Conservation (phyloP, 2,329 filamentous ascomycete species). For the Xylariales sp. region DNA sequence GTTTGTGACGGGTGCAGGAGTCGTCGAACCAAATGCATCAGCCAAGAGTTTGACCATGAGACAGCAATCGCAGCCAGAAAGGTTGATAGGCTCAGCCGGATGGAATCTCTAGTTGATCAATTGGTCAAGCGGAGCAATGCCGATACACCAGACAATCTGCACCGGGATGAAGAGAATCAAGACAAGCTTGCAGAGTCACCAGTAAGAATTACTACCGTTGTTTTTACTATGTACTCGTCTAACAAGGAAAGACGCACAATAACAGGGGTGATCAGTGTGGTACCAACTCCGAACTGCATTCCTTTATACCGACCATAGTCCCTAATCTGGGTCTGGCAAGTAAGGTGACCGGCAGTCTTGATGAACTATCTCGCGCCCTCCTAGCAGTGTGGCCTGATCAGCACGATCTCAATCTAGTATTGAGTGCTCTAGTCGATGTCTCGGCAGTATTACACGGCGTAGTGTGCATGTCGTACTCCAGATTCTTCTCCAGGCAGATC, state of each 20-base stretch:
- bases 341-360: conserved; percentile 8
- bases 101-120: conserved; percentile 31
- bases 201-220: too few relatives aligned
- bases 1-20: conserved; percentile 42
- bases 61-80: conserved; percentile 6
- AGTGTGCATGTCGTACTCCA: conserved; percentile 29
- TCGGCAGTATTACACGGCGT: conserved; percentile 31
- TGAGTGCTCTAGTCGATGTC: conserved; percentile 22
- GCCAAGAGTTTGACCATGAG: conserved; percentile 42
- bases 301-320: not conserved
- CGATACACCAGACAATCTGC: not conserved
- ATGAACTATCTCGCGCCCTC: conserved; percentile 27
- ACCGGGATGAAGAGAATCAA: not conserved
- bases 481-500: conserved; percentile 15
- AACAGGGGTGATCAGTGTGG: not conserved
- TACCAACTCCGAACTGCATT: not conserved
- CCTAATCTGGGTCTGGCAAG: not conserved
- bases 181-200: not conserved
- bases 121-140: not conserved
- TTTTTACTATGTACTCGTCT: not conserved
- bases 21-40: conserved; percentile 38
- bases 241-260: not conserved
- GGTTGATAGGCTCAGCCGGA: conserved; percentile 27
- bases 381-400: conserved; percentile 32
- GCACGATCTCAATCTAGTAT: conserved; percentile 33